phyloP scores from a whole-genome alignment of 345 rosid genomes.

The Populus davidiana region DNA sequence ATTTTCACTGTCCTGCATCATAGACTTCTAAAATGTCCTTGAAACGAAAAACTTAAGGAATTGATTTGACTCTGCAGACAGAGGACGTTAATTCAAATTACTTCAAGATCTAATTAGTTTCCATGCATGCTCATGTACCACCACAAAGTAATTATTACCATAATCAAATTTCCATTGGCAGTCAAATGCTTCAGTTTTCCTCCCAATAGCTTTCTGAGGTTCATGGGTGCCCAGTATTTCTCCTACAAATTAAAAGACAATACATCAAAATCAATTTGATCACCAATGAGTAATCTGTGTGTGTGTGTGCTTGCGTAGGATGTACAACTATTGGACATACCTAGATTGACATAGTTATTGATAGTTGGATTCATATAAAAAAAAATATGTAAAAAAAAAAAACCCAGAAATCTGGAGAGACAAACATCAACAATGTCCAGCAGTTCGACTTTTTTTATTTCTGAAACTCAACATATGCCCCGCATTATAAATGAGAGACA shows the following conservation, averaged over 20 bases:
- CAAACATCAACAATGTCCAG: background rate
- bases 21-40: background rate
- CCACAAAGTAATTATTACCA: conserved; percentile 41
- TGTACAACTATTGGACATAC: background rate
- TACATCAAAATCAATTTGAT: conserved; percentile 15
- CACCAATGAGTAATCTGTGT: background rate
- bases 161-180: conserved; percentile 71
- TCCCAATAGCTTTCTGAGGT: conserved; percentile 73
- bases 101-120: background rate
- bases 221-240: conserved; percentile 56
- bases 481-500: background rate
- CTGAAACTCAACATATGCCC: background rate
- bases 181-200: conserved; percentile 67
- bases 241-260: conserved; percentile 49
- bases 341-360: background rate
- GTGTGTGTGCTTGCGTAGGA: background rate
- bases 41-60: background rate
- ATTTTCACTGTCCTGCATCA: background rate
- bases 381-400: background rate
- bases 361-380: background rate
- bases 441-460: conserved; percentile 4
- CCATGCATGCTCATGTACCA: background rate
- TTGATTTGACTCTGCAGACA: background rate
- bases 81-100: background rate
- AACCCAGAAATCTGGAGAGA: background rate